Base-by-base conservation (phyloP, 495 filamentous ascomycete species). In the Haplographium delicatum region DNA sequence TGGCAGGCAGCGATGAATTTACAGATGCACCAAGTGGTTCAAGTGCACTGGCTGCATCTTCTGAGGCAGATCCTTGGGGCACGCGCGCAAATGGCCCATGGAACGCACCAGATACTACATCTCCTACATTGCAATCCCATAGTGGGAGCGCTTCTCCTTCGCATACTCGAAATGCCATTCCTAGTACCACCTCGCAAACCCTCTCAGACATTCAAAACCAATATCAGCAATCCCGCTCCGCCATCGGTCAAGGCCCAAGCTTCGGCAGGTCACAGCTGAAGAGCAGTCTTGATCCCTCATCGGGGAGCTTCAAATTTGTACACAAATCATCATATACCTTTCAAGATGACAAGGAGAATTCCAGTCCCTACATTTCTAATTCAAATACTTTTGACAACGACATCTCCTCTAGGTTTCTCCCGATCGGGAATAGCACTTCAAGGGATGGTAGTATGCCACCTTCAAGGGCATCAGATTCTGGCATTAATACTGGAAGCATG, bases 11-110 rank as follows among this genome's bases (percentile, higher is more conserved):
- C 20, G 56, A 62, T 37, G 44, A 44, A 8, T 54, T 51, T 26
- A 49, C 26, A 15, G 24, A 44, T 22, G 51, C 45, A 5, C 79
- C 81, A 56, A 75, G 76, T 24, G 84, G 85, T 20, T 87, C 84
- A 2, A 73, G 81, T 22, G 84, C 84, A 26, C 62, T 89, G 24
- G 62, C 85, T 34, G 71, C 79, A 2, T 73, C 80, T 2, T 86
- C 84, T 1, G 82, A 84, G 57, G 75, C 80, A 1, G 82, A 88
- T 58, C 66, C 65, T 26, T 80, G 75, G 76, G 67, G 57, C 58
- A 58, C 61, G 23, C 69, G 70, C 13, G 63, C 71, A 26, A 74
- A 69, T 31, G 52, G 71, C 2, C 72, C 76, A 0, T 86, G 83
- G 84, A 72, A 68, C 47, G 66, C 72, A 3, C 57, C 76, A 16